A percentile compares a stretch with the other conserved stretches of the same genome.
Evolutionary conservation across 1,284 basidiomycete species (phyloP).

Genomic region (Neotropicomus parvogracilis): DNA sequence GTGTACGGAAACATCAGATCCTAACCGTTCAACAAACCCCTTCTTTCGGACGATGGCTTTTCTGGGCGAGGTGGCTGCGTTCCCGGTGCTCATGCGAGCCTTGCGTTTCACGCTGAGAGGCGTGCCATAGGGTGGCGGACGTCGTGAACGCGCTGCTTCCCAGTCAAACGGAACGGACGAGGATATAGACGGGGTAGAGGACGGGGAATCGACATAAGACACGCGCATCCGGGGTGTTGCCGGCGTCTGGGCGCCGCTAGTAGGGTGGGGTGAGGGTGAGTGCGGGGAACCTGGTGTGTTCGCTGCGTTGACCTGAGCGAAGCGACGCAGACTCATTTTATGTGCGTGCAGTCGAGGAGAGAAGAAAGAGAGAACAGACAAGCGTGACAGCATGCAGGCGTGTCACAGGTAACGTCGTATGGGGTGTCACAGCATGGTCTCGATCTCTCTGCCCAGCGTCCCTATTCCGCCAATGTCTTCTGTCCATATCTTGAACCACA

Average conservation of each 20-base stretch:
- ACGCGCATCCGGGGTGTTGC: conserved; percentile 36
- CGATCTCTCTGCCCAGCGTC: conserved; percentile 18
- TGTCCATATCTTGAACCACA: conserved; percentile 65
- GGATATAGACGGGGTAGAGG: conserved; percentile 62
- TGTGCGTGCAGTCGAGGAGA: neutral
- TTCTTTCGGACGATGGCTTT: conserved; percentile 59
- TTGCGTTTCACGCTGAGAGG: conserved; percentile 47
- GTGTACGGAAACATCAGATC: neutral
- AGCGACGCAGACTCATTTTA: conserved; percentile 51
- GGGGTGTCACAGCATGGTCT: conserved; percentile 23
- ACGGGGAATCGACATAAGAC: conserved; percentile 52
- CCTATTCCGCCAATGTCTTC: conserved; percentile 20
- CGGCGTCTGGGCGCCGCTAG: conserved; percentile 37
- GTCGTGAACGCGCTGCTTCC: conserved; percentile 66
- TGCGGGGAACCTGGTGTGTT: conserved; percentile 26
- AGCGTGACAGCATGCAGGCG: conserved; percentile 19
- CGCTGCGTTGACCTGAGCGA: conserved; percentile 47
- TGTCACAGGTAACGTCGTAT: conserved; percentile 24
- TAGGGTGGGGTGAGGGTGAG: conserved; percentile 35
- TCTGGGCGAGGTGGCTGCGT: conserved; percentile 37
- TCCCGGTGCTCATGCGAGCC: conserved; percentile 42
- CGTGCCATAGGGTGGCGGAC: conserved; percentile 65
- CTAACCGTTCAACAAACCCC: conserved; percentile 55
- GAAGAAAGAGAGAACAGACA: conserved; percentile 10
- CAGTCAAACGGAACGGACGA: conserved; percentile 76